A percentile compares a stretch with the other conserved stretches of the same genome.
Evolutionary conservation across 768 basidiomycete species (phyloP).

Genomic region (Crepidotus variabilis): DNA sequence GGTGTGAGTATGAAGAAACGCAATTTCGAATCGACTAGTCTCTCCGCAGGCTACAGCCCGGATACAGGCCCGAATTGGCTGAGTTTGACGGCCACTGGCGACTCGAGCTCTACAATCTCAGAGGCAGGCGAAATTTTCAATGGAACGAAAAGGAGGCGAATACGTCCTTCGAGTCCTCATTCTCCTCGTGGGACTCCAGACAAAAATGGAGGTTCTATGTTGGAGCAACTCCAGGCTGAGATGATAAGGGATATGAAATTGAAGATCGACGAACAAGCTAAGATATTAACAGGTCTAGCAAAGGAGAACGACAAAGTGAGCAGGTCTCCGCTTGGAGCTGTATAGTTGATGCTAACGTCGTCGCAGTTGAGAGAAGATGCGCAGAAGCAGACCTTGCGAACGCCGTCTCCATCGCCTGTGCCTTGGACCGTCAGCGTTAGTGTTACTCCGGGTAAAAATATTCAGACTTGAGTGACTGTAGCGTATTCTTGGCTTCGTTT

Average conservation of each 20-base stretch:
- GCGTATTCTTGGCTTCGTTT: background rate
- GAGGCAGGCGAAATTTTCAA: background rate
- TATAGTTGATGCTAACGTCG: background rate
- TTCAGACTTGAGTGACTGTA: background rate
- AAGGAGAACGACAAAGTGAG: conserved; percentile 47
- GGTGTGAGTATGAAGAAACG: conserved; percentile 3
- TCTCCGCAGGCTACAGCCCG: background rate
- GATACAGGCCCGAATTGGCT: background rate
- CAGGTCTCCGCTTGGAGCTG: background rate
- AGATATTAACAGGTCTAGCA: conserved; percentile 35
- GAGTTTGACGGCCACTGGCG: background rate
- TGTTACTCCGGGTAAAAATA: background rate
- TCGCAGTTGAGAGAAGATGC: background rate
- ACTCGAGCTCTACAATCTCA: background rate
- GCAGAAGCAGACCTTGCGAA: background rate
- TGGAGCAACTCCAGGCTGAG: conserved; percentile 14
- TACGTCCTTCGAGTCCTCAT: conserved; percentile 10
- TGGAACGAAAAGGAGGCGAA: conserved; percentile 10
- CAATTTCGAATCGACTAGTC: background rate
- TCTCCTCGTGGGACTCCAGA: conserved; percentile 12
- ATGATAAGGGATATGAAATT: conserved; percentile 43
- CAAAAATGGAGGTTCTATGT: conserved; percentile 11
- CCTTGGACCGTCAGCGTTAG: background rate
- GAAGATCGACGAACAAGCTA: conserved; percentile 46
- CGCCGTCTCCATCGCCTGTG: background rate